Evolutionary conservation across 352 stramenopile genomes (phyloP), one percentile per base, ranked within the genome.

Genomic region (Globisporangium carolinianum): DNA sequence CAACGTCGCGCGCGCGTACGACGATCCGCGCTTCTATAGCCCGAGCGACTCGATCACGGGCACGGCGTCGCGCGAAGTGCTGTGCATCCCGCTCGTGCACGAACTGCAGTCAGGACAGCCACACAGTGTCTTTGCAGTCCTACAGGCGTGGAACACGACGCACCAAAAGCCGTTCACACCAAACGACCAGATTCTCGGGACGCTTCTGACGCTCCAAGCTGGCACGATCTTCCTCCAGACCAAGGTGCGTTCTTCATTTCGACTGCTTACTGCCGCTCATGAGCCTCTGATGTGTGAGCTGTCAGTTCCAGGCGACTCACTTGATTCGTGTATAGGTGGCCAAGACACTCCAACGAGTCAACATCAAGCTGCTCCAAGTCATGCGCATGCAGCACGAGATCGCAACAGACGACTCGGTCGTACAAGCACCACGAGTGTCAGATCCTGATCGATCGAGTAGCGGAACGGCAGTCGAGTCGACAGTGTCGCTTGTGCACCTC

Each of bases 1-100:
- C 55, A 89, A 89, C 43, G 71, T 89, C 7, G 66, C 60, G 15
- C 76, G 72, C 7, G 79, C 82, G 10, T 89, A 87, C 55, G 82
- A 91, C 24, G 82, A 91, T 36, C 68, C 82, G 2, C 75, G 79
- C 0, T 91, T 89, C 60, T 89, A 84, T 56, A 91, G 82, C 60
- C 68, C 82, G 1, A 85, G 72, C n/a, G 82, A 91, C 58, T 79
- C 79, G 3, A 73, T 87, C 73, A 89, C 78, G 0, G 61, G 69
- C 3, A 79, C 73, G 1, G 72, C 68, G 12, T 87, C 79, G 15
- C 72, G 69, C 0, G 77, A 91, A 53, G 67, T 91, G 8, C 58
- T 91, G 32, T 87, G 76, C 39, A 71, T 91, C 47, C 82, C 82
- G 0, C 61, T 91, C 18, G 75, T 82, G 1, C 75, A 86, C 47